Evolutionary conservation across 1,284 basidiomycete species (phyloP), one percentile per base, ranked within the genome.

Genomic region (Coniferiporia weirii): DNA sequence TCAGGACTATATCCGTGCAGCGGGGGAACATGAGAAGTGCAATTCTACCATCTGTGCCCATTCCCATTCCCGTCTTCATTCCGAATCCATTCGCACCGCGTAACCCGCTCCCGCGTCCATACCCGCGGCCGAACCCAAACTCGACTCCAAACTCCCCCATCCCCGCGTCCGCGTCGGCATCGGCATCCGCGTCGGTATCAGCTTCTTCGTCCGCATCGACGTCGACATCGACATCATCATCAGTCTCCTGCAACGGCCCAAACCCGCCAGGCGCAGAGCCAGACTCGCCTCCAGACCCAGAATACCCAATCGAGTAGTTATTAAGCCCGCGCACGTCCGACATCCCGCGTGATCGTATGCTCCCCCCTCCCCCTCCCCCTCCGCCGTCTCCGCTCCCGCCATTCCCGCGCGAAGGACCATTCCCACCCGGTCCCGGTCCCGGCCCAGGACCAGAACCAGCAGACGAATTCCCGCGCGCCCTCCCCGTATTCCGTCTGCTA

Each of bases 401-500:
- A 51, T 71, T 71, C 27, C 70, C 72, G 43, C 72, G 69, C 52
- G 73, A 72, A 46, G 71, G 70, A 51, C 77, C 75, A 43, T 74
- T 75, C 60, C 59, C 52, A 35, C 65, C 75, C 73, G 48, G 68
- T 70, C 61, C 73, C 46, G 77, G 70, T 4, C 27, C 27, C 27
- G 27, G 27, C 27, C 75, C 72, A 17, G 69, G 64, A 17, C 71
- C 74, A 17, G 69, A 64, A 17, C 71, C 74, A 57, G 74, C 73
- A 35, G 79, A 80, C 62, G 76, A 80, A 61, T 84, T 81, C 35
- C 74, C 69, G 55, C 79, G 79, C 45, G 77, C 71, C 55, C 82
- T 80, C 3, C 68, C 70, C 17, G 78, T 72, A 1, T 85, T 84
- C 79, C 69, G 83, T 86, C 73, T 89, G 85, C 27, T 83, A 84